Conservation (phyloP, 2,329 filamentous ascomycete species). For the Alternaria triticina region DNA sequence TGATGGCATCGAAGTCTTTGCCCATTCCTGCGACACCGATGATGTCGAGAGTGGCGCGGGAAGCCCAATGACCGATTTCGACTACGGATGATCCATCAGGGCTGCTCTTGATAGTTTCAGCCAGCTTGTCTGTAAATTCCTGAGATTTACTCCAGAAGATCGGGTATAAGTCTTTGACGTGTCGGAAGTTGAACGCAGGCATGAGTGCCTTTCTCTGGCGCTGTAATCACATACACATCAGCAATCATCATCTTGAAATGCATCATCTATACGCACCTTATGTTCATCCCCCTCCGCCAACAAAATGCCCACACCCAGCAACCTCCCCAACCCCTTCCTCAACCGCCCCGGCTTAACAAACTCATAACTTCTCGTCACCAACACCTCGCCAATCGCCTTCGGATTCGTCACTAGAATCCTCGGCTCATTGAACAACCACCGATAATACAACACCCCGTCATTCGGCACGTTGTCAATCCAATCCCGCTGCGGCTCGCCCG, state of each 20-base stretch:
- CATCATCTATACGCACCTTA: constrained; percentile 56
- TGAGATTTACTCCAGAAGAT: constrained; percentile 57
- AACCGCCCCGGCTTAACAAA: constrained; percentile 57
- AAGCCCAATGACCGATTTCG: constrained; percentile 55
- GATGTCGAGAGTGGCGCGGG: constrained; percentile 63
- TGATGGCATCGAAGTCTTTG: constrained; percentile 61
- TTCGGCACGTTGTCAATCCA: constrained; percentile 63
- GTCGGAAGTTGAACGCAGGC: constrained; percentile 59
- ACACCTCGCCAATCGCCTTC: constrained; percentile 57
- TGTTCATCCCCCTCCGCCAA: constrained; percentile 92
- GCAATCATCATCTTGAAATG: neutral
- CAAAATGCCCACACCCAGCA: constrained; percentile 75
- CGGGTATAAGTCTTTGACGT: constrained; percentile 58
- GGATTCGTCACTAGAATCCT: constrained; percentile 55
- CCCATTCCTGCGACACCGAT: constrained; percentile 65
- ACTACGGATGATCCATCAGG: constrained; percentile 43
- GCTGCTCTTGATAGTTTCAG: constrained; percentile 29
- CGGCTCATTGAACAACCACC: constrained; percentile 55
- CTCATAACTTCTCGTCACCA: constrained; percentile 59
- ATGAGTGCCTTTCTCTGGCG: constrained; percentile 56
- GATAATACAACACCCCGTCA: constrained; percentile 62
- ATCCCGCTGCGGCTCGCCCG: constrained; percentile 53
- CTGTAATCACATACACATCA: constrained; percentile 22
- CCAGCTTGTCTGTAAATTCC: constrained; percentile 51
- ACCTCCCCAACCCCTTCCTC: constrained; percentile 63